Base-by-base conservation (phyloP, 805 yeast species). In the Candida sonorensis region DNA sequence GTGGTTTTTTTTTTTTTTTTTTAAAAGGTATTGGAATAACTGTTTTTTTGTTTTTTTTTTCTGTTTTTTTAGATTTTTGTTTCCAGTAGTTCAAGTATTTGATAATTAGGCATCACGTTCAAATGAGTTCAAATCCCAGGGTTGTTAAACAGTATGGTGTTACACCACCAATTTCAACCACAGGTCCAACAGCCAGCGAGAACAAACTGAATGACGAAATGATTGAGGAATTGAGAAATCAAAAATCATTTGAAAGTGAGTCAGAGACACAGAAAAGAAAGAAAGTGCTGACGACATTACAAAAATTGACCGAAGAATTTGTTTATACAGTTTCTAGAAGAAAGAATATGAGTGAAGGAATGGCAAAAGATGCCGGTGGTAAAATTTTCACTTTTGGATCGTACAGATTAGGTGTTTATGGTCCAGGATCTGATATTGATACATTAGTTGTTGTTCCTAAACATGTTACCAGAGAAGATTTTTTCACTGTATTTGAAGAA, bases 401-500 rank as follows among this genome's bases (percentile, higher is more conserved):
- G 1, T 92, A 88, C 51, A 68, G 96, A 41, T 62, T 92, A 27
- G 98, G 98, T 4, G 98, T 92, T 10, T 86, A 88, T 61, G 97
- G 97, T 0, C 97, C 97, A 0, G 97, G 98, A 1, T 82, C 95
- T 0, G 98, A 92, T 79, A 90, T 92, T 39, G 98, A 92, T 65
- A 84, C 97, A 0, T 63, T 92, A 28, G 84, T 92, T n/a, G 97
- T 90, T 17, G 97, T 85, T 12, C 98, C 98, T 2, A 92, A 90
- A 48, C 97, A 92, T 57, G 95, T 92, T 10, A 69, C 83, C 1
- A 71, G 96, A 42, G 92, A 83, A 17, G 92, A 88, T 57, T 92
- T 90, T 53, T 92, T 92, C 53, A 74, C 71, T 1, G 87, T 84
- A 0, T 87, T 92, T 61, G 83, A 69, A 23, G 69, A 70, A 27